These are phyloP conservation scores for Fusarium succisae DNA, from an alignment of 2,329 filamentous ascomycete genomes.

Conservation along the genomic window DNA sequence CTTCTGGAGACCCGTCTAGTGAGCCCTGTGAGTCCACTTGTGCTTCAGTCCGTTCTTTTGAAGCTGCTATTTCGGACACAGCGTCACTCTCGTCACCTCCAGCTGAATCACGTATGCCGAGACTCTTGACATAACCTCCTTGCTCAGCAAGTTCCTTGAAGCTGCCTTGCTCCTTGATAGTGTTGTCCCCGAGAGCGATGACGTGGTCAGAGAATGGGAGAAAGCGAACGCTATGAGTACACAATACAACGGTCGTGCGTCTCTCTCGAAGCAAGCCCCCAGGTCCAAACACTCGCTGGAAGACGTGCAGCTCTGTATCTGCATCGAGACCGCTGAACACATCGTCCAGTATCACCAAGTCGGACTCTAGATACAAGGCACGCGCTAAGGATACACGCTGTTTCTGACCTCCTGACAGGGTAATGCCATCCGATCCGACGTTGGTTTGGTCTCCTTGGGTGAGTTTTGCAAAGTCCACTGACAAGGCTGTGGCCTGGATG, in stretches of 20 bases:
- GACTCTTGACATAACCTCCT: slow-evolving; percentile 50
- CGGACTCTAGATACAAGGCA: slow-evolving; percentile 53
- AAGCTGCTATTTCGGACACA: neutral
- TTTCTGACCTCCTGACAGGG: slow-evolving; percentile 54
- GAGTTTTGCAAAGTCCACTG: slow-evolving; percentile 44
- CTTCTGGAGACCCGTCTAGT: neutral
- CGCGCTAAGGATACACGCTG: slow-evolving; percentile 54
- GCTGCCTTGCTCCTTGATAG: slow-evolving; percentile 53
- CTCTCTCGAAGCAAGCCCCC: slow-evolving; percentile 51
- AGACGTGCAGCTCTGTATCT: slow-evolving; percentile 55
- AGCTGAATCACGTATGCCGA: slow-evolving; percentile 43
- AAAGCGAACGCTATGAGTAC: slow-evolving; percentile 46
- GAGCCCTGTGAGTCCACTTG: slow-evolving; percentile 9
- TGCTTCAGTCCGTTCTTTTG: neutral
- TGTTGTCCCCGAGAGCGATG: slow-evolving; percentile 54
- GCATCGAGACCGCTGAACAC: slow-evolving; percentile 55
- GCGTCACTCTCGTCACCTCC: neutral
- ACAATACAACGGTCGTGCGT: slow-evolving; percentile 53
- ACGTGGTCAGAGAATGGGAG: slow-evolving; percentile 55
- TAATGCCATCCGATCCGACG: slow-evolving; percentile 53
- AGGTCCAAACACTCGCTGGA: slow-evolving; percentile 53
- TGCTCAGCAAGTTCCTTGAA: slow-evolving; percentile 43
- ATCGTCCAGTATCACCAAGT: slow-evolving; percentile 58
- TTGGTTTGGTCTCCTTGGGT: slow-evolving; percentile 49
- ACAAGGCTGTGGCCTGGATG: slow-evolving; percentile 47